Conservation (phyloP, 2,329 filamentous ascomycete species). For the Alternaria gansuensis region DNA sequence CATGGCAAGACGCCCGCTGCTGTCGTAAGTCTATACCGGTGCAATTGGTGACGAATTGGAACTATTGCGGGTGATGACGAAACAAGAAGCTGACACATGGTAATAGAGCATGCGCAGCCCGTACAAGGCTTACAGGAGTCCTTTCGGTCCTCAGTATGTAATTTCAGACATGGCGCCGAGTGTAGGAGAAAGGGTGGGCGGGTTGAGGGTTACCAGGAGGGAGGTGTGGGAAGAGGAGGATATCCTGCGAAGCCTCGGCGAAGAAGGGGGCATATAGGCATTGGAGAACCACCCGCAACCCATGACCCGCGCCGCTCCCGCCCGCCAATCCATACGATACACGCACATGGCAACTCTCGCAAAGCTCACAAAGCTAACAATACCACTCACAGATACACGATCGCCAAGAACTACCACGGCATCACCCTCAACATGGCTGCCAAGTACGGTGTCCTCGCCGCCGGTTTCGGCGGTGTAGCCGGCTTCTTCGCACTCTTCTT, state of each 20-base stretch:
- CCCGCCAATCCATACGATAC: neutral
- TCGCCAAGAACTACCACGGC: conserved; percentile 60
- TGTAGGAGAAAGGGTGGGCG: neutral
- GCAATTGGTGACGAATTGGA: conserved; percentile 7
- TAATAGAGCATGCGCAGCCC: conserved; percentile 45
- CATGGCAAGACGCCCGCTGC: conserved; percentile 43
- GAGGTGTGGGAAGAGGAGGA: conserved; percentile 8
- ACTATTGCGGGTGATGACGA: conserved; percentile 9
- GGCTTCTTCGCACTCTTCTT: conserved; percentile 70
- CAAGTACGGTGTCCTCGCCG: conserved; percentile 58
- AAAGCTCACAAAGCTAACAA: conserved; percentile 27
- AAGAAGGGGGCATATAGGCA: neutral
- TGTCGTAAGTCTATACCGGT: conserved; percentile 31
- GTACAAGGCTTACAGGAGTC: conserved; percentile 64
- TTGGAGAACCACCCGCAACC: neutral
- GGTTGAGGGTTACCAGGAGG: neutral
- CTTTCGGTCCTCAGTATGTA: conserved; percentile 67
- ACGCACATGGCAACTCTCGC: neutral
- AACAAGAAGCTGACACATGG: conserved; percentile 27
- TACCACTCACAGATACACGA: conserved; percentile 59
- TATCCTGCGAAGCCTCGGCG: neutral
- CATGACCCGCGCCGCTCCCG: neutral
- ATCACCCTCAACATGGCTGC: conserved; percentile 55
- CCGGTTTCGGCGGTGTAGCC: conserved; percentile 65
- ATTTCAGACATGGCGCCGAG: conserved; percentile 16